Conservation (phyloP, 768 basidiomycete species). For the Flagelloscypha sp. region DNA sequence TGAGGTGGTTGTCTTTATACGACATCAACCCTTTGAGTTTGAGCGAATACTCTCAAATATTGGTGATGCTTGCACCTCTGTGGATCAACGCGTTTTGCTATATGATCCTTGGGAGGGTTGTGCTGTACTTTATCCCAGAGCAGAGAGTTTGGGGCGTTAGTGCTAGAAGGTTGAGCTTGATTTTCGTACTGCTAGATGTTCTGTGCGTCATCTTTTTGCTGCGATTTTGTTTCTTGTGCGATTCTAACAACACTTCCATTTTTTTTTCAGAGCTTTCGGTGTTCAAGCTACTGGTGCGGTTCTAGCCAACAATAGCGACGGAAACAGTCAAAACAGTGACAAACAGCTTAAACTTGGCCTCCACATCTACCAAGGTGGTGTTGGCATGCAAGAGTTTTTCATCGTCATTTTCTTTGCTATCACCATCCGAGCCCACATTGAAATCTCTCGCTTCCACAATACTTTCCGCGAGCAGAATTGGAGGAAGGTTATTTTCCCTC, state of each 20-base stretch:
- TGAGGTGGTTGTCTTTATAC: conserved; percentile 9
- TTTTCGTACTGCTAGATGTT: conserved; percentile 15
- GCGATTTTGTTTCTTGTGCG: no score
- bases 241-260: background rate
- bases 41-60: conserved; percentile 11
- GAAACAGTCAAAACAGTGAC: conserved; percentile 1
- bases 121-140: conserved; percentile 16
- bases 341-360: conserved; percentile 9
- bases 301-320: conserved; percentile 7
- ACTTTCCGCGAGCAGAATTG: conserved; percentile 5
- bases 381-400: conserved; percentile 18
- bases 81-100: conserved; percentile 20
- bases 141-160: conserved; percentile 12
- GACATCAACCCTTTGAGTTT: conserved; percentile 7
- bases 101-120: conserved; percentile 15
- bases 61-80: conserved; percentile 17
- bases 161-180: conserved; percentile 9
- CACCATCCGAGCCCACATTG: conserved; percentile 13
- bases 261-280: conserved; percentile 10
- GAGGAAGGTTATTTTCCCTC: conserved; percentile 13
- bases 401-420: conserved; percentile 13
- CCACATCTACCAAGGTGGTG: conserved; percentile 19
- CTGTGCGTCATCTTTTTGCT: conserved; percentile 6
- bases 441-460: conserved; percentile 6
- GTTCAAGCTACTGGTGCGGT: conserved; percentile 14